Evolutionary conservation across 2,329 filamentous ascomycete genomes (phyloP).

Genomic region (Eutypella sp.): DNA sequence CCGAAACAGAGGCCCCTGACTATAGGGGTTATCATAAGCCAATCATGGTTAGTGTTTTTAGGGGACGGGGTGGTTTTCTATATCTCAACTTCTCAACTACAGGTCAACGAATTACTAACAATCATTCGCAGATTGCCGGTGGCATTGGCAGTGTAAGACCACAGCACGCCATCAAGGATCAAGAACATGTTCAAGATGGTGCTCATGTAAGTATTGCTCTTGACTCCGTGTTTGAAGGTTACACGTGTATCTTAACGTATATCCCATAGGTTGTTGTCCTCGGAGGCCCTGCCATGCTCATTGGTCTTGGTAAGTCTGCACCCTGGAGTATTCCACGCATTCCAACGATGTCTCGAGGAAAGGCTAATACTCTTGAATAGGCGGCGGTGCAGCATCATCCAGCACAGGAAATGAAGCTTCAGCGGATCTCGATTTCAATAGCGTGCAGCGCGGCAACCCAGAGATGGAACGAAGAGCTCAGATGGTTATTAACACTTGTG

Average conservation of each 20-base stretch:
- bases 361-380: background rate
- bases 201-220: slow-evolving; percentile 61
- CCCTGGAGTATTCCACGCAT: background rate
- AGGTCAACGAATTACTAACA: background rate
- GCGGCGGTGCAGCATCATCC: slow-evolving; percentile 86
- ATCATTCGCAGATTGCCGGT: slow-evolving; percentile 76
- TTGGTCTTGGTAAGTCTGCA: slow-evolving; percentile 66
- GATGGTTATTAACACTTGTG: slow-evolving; percentile 96
- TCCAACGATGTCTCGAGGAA: background rate
- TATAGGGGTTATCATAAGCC: slow-evolving; percentile 95
- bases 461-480: slow-evolving; percentile 94
- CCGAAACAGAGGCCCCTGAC: slow-evolving; percentile 47
- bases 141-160: slow-evolving; percentile 90
- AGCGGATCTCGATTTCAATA: slow-evolving; percentile 92
- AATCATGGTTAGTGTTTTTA: slow-evolving; percentile 34
- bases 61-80: background rate
- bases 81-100: too few species aligned
- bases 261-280: slow-evolving; percentile 59
- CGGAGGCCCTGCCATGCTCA: slow-evolving; percentile 94
- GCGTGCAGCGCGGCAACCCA: slow-evolving; percentile 93
- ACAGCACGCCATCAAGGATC: slow-evolving; percentile 82
- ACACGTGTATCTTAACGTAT: slow-evolving; percentile 28
- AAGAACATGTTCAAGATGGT: slow-evolving; percentile 74
- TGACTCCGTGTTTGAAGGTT: background rate
- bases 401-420: slow-evolving; percentile 83